Evolutionary conservation across 2,329 filamentous ascomycete genomes (phyloP).

Genomic region (Fusarium aywerte): DNA sequence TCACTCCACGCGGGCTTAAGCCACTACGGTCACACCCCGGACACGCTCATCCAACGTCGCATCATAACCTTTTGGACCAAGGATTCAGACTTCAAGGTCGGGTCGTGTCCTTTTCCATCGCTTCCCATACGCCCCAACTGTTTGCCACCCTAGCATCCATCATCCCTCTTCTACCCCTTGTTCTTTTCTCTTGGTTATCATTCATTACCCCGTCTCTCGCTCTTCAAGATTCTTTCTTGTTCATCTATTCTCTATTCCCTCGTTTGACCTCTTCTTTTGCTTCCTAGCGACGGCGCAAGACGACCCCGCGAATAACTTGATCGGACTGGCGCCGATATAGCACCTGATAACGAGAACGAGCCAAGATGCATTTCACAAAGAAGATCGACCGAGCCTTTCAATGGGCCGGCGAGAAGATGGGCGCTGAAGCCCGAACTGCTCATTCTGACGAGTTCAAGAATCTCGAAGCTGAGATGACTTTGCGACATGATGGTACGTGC

Average conservation of each 20-base stretch:
- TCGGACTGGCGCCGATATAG: constrained; percentile 44
- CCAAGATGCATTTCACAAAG: constrained; percentile 72
- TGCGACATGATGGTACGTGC: constrained; percentile 83
- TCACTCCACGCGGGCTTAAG: constrained; percentile 20
- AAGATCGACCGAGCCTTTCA: constrained; percentile 96
- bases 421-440: constrained; percentile 85
- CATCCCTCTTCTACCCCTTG: constrained; percentile 41
- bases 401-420: constrained; percentile 98
- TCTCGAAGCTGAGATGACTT: constrained; percentile 88
- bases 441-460: constrained; percentile 91
- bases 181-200: constrained; percentile 23
- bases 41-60: constrained; percentile 22
- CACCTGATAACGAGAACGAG: constrained; percentile 20
- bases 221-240: constrained; percentile 6
- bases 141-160: constrained; percentile 44
- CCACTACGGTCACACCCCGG: constrained; percentile 34
- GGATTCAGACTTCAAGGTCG: constrained; percentile 19
- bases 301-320: constrained; percentile 22
- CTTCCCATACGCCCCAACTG: constrained; percentile 33
- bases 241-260: constrained; percentile 7
- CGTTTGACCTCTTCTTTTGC: constrained; percentile 16
- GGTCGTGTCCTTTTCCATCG: constrained; percentile 26
- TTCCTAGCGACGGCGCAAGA: constrained; percentile 25
- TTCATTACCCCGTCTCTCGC: constrained; percentile 46
- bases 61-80: constrained; percentile 17